These are phyloP conservation scores for Cocos nucifera DNA, from an alignment of 176 grass and related monocot genomes.

Conservation along the genomic window DNA sequence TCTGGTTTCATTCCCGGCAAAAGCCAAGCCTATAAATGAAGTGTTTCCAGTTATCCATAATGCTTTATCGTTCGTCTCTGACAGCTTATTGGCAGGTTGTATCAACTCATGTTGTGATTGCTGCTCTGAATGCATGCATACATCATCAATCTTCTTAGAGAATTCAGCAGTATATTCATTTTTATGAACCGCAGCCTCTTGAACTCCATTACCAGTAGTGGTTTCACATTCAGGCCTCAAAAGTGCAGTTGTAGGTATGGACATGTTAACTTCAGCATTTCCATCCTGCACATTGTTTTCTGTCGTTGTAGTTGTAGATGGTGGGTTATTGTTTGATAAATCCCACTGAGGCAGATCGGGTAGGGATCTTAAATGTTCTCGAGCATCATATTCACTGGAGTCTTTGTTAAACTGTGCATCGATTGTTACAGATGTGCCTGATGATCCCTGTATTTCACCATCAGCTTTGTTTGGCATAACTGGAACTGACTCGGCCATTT, in stretches of 20 bases:
- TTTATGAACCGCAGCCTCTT: background rate
- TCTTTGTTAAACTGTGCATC: conserved; percentile 15
- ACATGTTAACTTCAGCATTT: conserved; percentile 7
- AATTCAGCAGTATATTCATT: background rate
- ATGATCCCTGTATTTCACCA: conserved; percentile 7
- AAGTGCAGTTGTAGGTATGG: conserved; percentile 19
- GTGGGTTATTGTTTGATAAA: conserved; percentile 14
- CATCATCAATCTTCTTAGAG: conserved; percentile 13
- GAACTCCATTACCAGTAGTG: background rate
- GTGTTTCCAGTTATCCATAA: background rate
- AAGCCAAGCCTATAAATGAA: background rate
- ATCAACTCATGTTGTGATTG: conserved; percentile 9
- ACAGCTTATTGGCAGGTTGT: conserved; percentile 9
- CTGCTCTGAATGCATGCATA: conserved; percentile 8
- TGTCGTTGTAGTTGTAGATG: conserved; percentile 6
- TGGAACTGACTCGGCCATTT: background rate
- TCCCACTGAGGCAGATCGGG: conserved; percentile 5
- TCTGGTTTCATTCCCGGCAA: conserved; percentile 12
- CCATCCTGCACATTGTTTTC: conserved; percentile 8
- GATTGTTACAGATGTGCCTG: conserved; percentile 14
- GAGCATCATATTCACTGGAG: conserved; percentile 21
- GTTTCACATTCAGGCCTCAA: too few relatives aligned
- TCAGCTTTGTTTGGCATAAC: background rate
- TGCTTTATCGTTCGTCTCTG: conserved; percentile 2
- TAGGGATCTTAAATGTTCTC: conserved; percentile 11